Evolutionary conservation across 1,284 basidiomycete genomes (phyloP), one percentile per base, ranked within the genome.

Genomic region (Termitomyces sp.): DNA sequence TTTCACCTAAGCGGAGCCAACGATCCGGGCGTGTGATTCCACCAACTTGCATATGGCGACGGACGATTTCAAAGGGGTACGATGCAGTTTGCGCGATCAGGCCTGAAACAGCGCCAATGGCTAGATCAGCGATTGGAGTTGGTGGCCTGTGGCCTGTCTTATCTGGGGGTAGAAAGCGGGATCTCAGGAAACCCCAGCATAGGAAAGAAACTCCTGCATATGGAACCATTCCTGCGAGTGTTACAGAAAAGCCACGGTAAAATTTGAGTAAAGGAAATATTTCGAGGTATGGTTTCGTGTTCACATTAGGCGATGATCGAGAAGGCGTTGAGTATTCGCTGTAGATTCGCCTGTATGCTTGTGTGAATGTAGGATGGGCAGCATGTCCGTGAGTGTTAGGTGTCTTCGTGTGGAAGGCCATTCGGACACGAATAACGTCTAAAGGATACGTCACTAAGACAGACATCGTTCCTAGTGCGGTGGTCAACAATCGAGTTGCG

Each of bases 131-230:
- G 5, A 79, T 66, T 0, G 80, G 73, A 34, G 74, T 77, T 8
- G 71, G 68, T 37, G 69, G 58, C 39, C 54, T 59, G 57, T 70
- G 61, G 6, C 72, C 71, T 55, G 69, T 62, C 44, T 70, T 72
- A 58, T 73, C 60, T 53, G 66, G 62, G 31, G 80, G 80, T 24
- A 86, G 71, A 52, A 92, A 74, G 49, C 74, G 73, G 3, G 87
- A 76, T 59, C 90, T 88, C 41, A 95, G 79, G 58, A 81, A 88
- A 38, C 91, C 93, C 86, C 93, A 97, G 18, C 87, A 86, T 50
- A 99, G 80, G 75, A 99, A 99, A 10, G 91, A 93, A 1, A 93
- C 94, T 7, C 97, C 97, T 1, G 95, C 94, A 64, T 99, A 99
- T 0, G 97, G 97, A 16, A 99, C 78, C 84, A 98, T 98, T 39